phyloP scores from a whole-genome alignment of 1,139 yeast species.

The Debaryomyces nepalensis region DNA sequence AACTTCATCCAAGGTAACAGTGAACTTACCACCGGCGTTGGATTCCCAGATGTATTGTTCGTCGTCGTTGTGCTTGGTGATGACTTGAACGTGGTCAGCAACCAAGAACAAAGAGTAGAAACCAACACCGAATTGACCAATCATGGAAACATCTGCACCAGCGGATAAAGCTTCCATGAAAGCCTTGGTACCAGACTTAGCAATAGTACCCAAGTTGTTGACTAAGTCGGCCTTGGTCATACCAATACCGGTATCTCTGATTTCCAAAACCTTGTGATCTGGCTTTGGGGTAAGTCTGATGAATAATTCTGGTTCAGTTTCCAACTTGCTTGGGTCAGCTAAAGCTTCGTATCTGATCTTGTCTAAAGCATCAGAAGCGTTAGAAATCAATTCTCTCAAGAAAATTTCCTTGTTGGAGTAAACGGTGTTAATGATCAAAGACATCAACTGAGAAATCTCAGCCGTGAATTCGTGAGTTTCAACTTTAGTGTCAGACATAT shows the following conservation, averaged over 20 bases:
- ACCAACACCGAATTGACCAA: conserved; percentile 99
- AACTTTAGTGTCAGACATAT: conserved; percentile 62
- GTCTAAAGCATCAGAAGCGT: conserved; percentile 86
- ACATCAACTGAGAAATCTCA: conserved; percentile 99
- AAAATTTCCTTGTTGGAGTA: conserved; percentile 99
- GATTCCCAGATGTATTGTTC: conserved; percentile 99
- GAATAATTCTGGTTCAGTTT: conserved; percentile 94
- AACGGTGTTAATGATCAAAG: conserved; percentile 99
- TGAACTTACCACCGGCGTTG: conserved; percentile 99
- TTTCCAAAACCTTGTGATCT: conserved; percentile 91
- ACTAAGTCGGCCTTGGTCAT: conserved; percentile 99
- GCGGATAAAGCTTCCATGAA: conserved; percentile 99
- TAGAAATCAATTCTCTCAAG: conserved; percentile 98
- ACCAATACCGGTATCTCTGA: conserved; percentile 99
- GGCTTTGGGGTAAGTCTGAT: conserved; percentile 97
- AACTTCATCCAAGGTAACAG: conserved; percentile 87
- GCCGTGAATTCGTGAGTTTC: conserved; percentile 98
- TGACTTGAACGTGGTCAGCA: conserved; percentile 98
- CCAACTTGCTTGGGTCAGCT: conserved; percentile 89
- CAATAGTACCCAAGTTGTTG: conserved; percentile 99
- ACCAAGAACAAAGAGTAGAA: conserved; percentile 99
- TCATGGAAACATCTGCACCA: conserved; percentile 99
- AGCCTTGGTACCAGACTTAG: conserved; percentile 99
- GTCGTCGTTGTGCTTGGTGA: conserved; percentile 98
- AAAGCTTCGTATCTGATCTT: conserved; percentile 97